phyloP scores from a whole-genome alignment of 495 filamentous ascomycete species.

The Penicillium paradoxum region DNA sequence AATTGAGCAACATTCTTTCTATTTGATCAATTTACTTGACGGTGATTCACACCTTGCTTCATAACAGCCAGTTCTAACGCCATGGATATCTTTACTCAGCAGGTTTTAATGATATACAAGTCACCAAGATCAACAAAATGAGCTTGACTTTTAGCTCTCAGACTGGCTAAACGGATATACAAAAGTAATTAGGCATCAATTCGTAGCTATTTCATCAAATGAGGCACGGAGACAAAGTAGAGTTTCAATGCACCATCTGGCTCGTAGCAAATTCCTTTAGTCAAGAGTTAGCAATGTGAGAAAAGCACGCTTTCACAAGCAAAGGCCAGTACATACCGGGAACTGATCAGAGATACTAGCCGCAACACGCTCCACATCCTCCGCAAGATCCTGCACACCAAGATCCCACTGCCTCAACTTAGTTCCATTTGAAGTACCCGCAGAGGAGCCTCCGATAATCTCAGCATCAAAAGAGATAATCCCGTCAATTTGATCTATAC shows the following conservation, averaged over 20 bases:
- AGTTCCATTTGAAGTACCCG: conserved; percentile 41
- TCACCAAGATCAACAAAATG: neutral
- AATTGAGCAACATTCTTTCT: neutral
- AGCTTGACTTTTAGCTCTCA: neutral
- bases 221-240: neutral
- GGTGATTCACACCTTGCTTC: too few species aligned
- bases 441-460: conserved; percentile 49
- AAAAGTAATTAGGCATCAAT: conserved; percentile 12
- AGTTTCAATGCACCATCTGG: conserved; percentile 25
- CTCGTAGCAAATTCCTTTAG: conserved; percentile 26
- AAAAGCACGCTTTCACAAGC: neutral
- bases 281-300: conserved; percentile 11
- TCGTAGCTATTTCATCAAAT: conserved; percentile 18
- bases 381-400: conserved; percentile 77
- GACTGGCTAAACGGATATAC: conserved; percentile 2
- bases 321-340: conserved; percentile 28
- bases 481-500: conserved; percentile 91
- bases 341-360: conserved; percentile 38
- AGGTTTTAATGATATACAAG: too few species aligned
- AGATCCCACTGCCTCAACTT: conserved; percentile 81
- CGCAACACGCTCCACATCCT: conserved; percentile 84
- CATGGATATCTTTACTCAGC: too few species aligned
- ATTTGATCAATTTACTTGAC: too few species aligned
- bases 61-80: too few species aligned
- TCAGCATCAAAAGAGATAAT: conserved; percentile 75